Evolutionary conservation across 805 yeast species (phyloP).

Genomic region (Kazachstania africana): DNA sequence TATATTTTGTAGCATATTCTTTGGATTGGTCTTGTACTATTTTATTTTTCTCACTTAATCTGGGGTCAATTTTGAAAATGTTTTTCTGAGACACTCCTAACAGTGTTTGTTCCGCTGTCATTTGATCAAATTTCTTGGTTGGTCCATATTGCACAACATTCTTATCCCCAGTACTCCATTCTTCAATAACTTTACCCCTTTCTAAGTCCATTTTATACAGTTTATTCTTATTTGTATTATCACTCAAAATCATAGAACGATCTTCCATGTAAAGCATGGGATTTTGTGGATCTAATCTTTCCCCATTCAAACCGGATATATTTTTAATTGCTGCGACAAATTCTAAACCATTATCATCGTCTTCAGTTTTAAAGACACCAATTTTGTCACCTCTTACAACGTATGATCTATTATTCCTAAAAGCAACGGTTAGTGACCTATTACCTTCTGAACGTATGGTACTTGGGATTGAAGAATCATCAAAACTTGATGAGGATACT

Average conservation of each 20-base stretch:
- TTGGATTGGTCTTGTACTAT: constrained; percentile 46
- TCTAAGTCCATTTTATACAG: constrained; percentile 69
- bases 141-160: constrained; percentile 55
- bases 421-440: constrained; percentile 59
- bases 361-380: constrained; percentile 58
- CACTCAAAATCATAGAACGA: constrained; percentile 53
- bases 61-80: constrained; percentile 71
- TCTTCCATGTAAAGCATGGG: constrained; percentile 75
- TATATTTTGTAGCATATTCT: constrained; percentile 41
- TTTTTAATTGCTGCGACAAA: constrained; percentile 59
- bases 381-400: constrained; percentile 69
- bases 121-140: constrained; percentile 58
- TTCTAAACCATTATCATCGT: constrained; percentile 31
- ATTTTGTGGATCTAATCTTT: constrained; percentile 41
- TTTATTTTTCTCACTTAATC: constrained; percentile 43
- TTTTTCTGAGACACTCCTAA: constrained; percentile 57
- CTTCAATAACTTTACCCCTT: constrained; percentile 75
- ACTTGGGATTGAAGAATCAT: constrained; percentile 7
- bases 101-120: constrained; percentile 62
- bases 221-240: constrained; percentile 31
- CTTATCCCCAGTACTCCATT: constrained; percentile 51
- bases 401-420: constrained; percentile 57
- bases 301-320: constrained; percentile 40
- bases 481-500: constrained; percentile 13
- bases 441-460: constrained; percentile 30